Percentiles rank a stretch among this genome's conserved stretches.
These are phyloP conservation scores for Kondoa malvinella DNA, from an alignment of 768 basidiomycete species.

Conservation along the genomic window DNA sequence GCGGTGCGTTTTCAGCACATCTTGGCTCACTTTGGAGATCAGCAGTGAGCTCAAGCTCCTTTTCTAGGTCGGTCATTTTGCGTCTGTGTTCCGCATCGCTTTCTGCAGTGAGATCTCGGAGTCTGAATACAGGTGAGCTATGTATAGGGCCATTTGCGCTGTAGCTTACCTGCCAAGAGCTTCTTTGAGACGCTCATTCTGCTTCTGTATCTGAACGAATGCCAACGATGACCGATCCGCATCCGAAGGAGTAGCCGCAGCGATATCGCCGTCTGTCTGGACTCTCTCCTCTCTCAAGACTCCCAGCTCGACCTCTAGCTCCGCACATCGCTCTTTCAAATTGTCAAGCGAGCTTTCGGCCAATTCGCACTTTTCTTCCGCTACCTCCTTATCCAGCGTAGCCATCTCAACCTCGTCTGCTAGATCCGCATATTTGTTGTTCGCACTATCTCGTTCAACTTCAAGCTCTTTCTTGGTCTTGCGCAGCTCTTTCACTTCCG, in stretches of 20 bases:
- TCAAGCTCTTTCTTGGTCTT: constrained; percentile 43
- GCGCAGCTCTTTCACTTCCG: constrained; percentile 20
- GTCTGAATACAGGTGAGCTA: constrained; percentile 33
- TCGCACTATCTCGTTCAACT: constrained; percentile 55
- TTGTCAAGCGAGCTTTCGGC: constrained; percentile 63
- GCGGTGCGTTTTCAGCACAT: not conserved
- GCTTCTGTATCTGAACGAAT: constrained; percentile 74
- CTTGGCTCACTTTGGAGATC: constrained; percentile 52
- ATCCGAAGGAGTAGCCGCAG: constrained; percentile 9
- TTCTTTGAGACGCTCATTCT: constrained; percentile 88
- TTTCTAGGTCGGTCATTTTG: constrained; percentile 73
- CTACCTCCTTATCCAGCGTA: constrained; percentile 88
- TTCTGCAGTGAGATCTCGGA: constrained; percentile 76
- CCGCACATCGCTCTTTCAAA: constrained; percentile 56
- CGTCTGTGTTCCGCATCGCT: constrained; percentile 67
- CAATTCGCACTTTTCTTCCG: constrained; percentile 75
- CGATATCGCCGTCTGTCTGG: constrained; percentile 21
- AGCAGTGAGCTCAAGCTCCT: constrained; percentile 58
- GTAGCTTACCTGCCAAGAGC: constrained; percentile 57
- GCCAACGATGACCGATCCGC: constrained; percentile 39
- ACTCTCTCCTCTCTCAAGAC: constrained; percentile 44
- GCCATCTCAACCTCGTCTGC: constrained; percentile 88
- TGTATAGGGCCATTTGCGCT: not conserved
- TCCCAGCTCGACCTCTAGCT: constrained; percentile 64
- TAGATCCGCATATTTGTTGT: constrained; percentile 53